phyloP scores from a whole-genome alignment of 805 yeast species.

The Ogataea paraovalis region DNA sequence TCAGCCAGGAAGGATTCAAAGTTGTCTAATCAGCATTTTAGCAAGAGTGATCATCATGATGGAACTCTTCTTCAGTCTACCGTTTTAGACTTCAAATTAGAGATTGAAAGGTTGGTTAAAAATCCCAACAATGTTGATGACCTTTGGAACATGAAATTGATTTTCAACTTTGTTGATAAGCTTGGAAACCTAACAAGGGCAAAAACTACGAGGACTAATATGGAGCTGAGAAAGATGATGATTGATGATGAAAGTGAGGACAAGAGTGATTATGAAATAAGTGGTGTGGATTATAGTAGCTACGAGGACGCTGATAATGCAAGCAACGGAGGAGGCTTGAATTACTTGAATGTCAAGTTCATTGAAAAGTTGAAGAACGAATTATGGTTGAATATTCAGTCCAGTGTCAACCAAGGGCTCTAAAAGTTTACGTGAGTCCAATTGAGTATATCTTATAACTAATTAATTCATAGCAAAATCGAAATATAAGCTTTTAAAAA shows the following conservation, averaged over 20 bases:
- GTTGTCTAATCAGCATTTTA: conserved; percentile 8
- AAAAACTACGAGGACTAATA: background rate
- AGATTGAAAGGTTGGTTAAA: conserved; percentile 40
- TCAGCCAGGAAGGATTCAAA: background rate
- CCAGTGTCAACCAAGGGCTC: background rate
- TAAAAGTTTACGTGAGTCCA: no score
- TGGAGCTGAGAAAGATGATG: conserved; percentile 4
- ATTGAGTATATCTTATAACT: no score
- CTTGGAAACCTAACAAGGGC: conserved; percentile 4
- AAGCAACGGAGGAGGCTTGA: conserved; percentile 32
- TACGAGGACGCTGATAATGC: background rate
- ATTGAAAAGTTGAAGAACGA: conserved; percentile 49
- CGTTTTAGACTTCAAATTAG: conserved; percentile 53
- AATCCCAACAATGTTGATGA: conserved; percentile 47
- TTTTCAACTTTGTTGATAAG: conserved; percentile 58
- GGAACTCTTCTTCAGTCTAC: conserved; percentile 33
- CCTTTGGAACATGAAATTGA: conserved; percentile 57
- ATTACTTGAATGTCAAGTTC: conserved; percentile 45
- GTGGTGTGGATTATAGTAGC: conserved; percentile 5
- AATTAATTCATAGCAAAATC: no score
- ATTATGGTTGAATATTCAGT: conserved; percentile 24
- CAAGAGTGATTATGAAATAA: background rate
- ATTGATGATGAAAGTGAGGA: conserved; percentile 3
- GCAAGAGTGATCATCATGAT: conserved; percentile 11
- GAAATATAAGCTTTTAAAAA: no score